Percentiles rank a stretch among this genome's conserved stretches.
phyloP scores from a whole-genome alignment of 164 flowering plant genomes.

The Nymphaea thermarum region DNA sequence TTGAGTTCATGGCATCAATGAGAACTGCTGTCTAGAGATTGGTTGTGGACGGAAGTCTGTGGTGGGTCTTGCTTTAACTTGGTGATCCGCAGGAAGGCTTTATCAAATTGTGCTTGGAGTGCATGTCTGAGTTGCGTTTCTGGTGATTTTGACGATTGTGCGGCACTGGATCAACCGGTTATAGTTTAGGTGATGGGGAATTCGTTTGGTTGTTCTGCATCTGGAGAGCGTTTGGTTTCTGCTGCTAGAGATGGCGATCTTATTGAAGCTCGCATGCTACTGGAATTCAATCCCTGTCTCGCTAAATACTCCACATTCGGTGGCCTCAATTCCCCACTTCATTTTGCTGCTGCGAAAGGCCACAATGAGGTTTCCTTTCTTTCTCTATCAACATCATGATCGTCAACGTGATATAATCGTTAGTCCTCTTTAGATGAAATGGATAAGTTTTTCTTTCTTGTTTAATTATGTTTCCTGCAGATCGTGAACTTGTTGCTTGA shows the following conservation, averaged over 20 bases:
- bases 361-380: constrained; percentile 58
- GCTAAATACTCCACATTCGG: constrained; percentile 94
- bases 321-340: constrained; percentile 83
- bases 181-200: constrained; percentile 44
- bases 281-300: constrained; percentile 79
- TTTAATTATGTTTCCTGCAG: constrained; percentile 17
- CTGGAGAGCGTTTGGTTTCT: constrained; percentile 85
- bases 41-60: no score
- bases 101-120: not conserved
- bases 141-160: not conserved
- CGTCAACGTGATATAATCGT: not conserved
- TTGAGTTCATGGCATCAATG: no score
- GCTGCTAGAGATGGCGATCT: constrained; percentile 95
- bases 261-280: constrained; percentile 81
- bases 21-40: no score
- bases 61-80: no score
- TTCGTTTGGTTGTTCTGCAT: constrained; percentile 95
- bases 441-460: not conserved
- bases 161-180: not conserved
- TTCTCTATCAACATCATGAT: not conserved
- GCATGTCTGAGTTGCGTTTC: not conserved
- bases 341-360: constrained; percentile 84
- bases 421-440: not conserved
- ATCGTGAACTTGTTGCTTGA: constrained; percentile 81
- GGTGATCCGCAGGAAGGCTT: not conserved